phyloP scores from a whole-genome alignment of 805 yeast genomes.

The Suhomyces faveliae region DNA sequence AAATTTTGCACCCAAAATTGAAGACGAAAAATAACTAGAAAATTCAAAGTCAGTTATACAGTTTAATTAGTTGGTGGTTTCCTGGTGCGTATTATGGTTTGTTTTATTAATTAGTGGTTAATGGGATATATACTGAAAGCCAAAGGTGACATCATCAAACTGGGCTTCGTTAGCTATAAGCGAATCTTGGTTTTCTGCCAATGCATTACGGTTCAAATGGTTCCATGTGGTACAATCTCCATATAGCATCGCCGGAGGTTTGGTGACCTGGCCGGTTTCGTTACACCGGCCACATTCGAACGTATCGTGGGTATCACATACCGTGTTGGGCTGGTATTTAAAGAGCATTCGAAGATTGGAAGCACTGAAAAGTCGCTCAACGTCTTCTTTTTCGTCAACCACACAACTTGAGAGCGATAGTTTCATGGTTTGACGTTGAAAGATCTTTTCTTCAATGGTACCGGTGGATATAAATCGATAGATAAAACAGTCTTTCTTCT shows the following conservation, averaged over 20 bases:
- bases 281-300: conserved; percentile 84
- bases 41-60: too few species aligned
- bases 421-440: conserved; percentile 94
- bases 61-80: too few species aligned
- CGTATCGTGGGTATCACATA: conserved; percentile 90
- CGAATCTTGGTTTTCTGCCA: conserved; percentile 70
- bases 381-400: conserved; percentile 94
- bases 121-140: conserved; percentile 92
- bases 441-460: conserved; percentile 92
- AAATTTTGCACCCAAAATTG: too few species aligned
- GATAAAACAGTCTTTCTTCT: conserved; percentile 92
- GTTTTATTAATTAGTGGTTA: too few species aligned
- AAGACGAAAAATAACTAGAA: too few species aligned
- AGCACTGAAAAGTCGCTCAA: conserved; percentile 84
- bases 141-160: conserved; percentile 72
- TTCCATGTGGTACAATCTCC: conserved; percentile 99
- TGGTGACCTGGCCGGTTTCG: conserved; percentile 50
- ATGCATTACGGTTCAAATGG: conserved; percentile 66
- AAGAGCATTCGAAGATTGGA: conserved; percentile 78
- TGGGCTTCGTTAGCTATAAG: conserved; percentile 71
- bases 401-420: conserved; percentile 91
- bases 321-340: conserved; percentile 60
- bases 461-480: conserved; percentile 94
- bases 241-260: conserved; percentile 84
- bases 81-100: too few species aligned